These are phyloP conservation scores for Quercus agrifolia DNA, from an alignment of 306 rosid species.

Conservation along the genomic window DNA sequence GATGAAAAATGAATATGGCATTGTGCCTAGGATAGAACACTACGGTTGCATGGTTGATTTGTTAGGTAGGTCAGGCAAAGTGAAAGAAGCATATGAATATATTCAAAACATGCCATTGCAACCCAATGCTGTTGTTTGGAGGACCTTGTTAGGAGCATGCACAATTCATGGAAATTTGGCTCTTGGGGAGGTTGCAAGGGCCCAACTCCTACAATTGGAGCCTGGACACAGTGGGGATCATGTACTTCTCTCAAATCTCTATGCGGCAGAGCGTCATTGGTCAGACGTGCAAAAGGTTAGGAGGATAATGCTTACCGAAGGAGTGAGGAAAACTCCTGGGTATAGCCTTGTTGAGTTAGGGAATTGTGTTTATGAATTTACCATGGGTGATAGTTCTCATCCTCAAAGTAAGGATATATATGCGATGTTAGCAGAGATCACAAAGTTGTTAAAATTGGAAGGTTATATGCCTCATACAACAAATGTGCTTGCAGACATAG, in stretches of 20 bases:
- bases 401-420: constrained; percentile 50
- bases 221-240: constrained; percentile 57
- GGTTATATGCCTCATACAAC: constrained; percentile 55
- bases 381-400: constrained; percentile 55
- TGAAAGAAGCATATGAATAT: constrained; percentile 47
- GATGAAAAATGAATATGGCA: constrained; percentile 44
- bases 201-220: constrained; percentile 39
- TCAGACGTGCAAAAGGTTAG: constrained; percentile 45
- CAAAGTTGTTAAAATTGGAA: constrained; percentile 46
- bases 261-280: constrained; percentile 53
- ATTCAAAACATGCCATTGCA: constrained; percentile 49
- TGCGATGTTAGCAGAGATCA: constrained; percentile 41
- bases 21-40: constrained; percentile 51
- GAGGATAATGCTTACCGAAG: constrained; percentile 45
- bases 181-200: constrained; percentile 50
- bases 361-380: constrained; percentile 49
- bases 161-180: constrained; percentile 44
- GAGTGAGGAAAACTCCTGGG: constrained; percentile 56
- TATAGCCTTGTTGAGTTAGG: constrained; percentile 55
- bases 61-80: constrained; percentile 56
- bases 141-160: constrained; percentile 55
- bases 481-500: constrained; percentile 56
- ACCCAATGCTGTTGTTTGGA: constrained; percentile 57
- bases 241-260: constrained; percentile 59
- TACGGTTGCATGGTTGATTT: constrained; percentile 61